Percentiles rank a stretch among this genome's conserved stretches.
These are phyloP conservation scores for Cercophora samala DNA, from an alignment of 495 filamentous ascomycete genomes.

Conservation along the genomic window DNA sequence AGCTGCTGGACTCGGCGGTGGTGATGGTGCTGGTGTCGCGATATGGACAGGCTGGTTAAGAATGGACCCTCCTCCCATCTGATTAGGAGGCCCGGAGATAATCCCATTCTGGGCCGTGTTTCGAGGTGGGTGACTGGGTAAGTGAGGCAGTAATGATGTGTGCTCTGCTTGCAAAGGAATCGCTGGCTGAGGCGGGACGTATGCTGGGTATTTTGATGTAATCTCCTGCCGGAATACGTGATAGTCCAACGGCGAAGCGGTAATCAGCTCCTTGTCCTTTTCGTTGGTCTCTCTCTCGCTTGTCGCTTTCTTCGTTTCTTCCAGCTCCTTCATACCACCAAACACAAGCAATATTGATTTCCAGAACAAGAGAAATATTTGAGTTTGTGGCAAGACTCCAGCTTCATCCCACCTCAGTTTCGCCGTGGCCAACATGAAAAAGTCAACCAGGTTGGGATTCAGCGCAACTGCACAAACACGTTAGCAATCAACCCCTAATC, in stretches of 20 bases:
- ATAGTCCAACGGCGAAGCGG: constrained; percentile 91
- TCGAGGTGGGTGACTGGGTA: constrained; percentile 66
- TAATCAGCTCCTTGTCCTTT: constrained; percentile 62
- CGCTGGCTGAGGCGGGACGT: constrained; percentile 78
- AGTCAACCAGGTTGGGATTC: constrained; percentile 66
- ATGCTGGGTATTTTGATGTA: constrained; percentile 97
- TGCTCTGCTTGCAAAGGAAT: constrained; percentile 87
- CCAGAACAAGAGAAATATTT: constrained; percentile 80
- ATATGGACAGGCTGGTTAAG: constrained; percentile 96
- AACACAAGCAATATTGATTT: constrained; percentile 84
- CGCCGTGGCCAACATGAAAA: constrained; percentile 69
- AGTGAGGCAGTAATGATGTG: constrained; percentile 82
- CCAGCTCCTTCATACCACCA: constrained; percentile 69
- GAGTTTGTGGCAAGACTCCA: constrained; percentile 34
- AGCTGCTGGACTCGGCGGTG: constrained; percentile 84
- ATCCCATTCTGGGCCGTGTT: constrained; percentile 48
- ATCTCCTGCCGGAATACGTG: constrained; percentile 96
- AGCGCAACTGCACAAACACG: constrained; percentile 45
- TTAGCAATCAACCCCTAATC: constrained; percentile 23
- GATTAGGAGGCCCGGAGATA: constrained; percentile 44
- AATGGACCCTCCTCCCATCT: constrained; percentile 69
- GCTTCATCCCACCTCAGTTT: constrained; percentile 85
- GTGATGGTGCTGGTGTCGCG: constrained; percentile 94
- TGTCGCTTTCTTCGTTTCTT: constrained; percentile 65
- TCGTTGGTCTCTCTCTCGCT: constrained; percentile 47